Evolutionary conservation across 129 eudicot species (phyloP).

Genomic region (Kitagawia praeruptora): DNA sequence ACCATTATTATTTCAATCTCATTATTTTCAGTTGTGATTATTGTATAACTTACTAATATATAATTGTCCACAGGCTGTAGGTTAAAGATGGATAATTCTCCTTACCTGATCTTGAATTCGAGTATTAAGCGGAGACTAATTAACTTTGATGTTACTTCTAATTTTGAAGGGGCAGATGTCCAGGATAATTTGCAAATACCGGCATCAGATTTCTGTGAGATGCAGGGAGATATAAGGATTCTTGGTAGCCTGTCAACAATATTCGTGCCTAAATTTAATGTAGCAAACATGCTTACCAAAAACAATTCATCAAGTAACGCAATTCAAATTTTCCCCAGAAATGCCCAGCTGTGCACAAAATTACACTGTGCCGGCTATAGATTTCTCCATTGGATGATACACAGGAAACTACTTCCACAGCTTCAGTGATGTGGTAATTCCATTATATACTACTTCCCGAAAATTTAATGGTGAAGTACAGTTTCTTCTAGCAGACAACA

Average conservation of each 20-base stretch:
- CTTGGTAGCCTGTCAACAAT: conserved; percentile 55
- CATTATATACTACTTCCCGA: conserved; percentile 43
- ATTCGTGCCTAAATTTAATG: conserved; percentile 19
- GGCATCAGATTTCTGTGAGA: conserved; percentile 52
- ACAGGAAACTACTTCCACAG: conserved; percentile 63
- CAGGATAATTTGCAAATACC: conserved; percentile 29
- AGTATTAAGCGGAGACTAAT: neutral
- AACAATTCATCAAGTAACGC: conserved; percentile 26
- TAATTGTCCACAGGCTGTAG: neutral
- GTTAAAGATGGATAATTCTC: too few species aligned
- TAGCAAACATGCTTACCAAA: neutral
- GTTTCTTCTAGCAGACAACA: conserved; percentile 35
- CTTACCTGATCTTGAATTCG: neutral
- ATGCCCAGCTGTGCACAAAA: conserved; percentile 43
- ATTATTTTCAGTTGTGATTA: too few species aligned
- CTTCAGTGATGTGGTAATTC: conserved; percentile 50
- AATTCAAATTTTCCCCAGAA: conserved; percentile 8
- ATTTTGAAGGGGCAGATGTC: conserved; percentile 9
- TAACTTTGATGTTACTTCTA: neutral
- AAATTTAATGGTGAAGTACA: conserved; percentile 33
- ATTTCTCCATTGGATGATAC: conserved; percentile 61
- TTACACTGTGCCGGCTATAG: conserved; percentile 39
- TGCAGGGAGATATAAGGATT: conserved; percentile 63
- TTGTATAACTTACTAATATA: too few species aligned
- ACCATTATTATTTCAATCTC: too few species aligned